phyloP scores from a whole-genome alignment of 148 eudicot species.

The Fagopyrum homotropicum region DNA sequence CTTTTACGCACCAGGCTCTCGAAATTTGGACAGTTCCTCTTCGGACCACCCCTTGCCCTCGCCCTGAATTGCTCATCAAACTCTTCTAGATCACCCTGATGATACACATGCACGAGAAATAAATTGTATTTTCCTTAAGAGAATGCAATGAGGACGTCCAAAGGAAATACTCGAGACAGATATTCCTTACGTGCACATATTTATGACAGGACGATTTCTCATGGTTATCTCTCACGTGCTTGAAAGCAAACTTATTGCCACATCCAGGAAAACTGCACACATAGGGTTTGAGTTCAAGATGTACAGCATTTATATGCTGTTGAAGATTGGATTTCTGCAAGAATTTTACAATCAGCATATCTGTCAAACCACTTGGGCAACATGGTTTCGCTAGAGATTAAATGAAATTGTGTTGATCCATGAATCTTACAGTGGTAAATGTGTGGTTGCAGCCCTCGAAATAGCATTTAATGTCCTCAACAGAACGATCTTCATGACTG shows the following conservation, averaged over 20 bases:
- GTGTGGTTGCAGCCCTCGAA: conserved; percentile 55
- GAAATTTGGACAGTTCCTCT: conserved; percentile 24
- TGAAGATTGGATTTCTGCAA: conserved; percentile 63
- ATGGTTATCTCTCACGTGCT: conserved; percentile 88
- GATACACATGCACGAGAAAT: background rate
- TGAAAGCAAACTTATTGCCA: conserved; percentile 71
- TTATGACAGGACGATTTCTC: conserved; percentile 64
- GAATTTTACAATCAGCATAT: background rate
- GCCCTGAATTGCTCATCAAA: conserved; percentile 33
- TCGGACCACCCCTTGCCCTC: conserved; percentile 30
- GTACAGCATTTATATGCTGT: conserved; percentile 82
- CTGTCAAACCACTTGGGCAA: background rate
- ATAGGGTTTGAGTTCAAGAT: conserved; percentile 50
- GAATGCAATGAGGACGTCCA: background rate
- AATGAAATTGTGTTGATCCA: background rate
- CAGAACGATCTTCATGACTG: conserved; percentile 43
- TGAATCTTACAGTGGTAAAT: conserved; percentile 35
- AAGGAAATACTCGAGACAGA: background rate
- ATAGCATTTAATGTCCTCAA: conserved; percentile 41
- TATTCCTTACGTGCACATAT: conserved; percentile 40
- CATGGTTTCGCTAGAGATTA: background rate
- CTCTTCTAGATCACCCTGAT: conserved; percentile 39
- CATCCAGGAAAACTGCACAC: conserved; percentile 60
- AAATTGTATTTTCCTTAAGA: background rate
- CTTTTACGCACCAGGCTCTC: conserved; percentile 35